A percentile compares a stretch with the other conserved stretches of the same genome.
Evolutionary conservation across 306 rosid species (phyloP).

Genomic region (Glycine soja): DNA sequence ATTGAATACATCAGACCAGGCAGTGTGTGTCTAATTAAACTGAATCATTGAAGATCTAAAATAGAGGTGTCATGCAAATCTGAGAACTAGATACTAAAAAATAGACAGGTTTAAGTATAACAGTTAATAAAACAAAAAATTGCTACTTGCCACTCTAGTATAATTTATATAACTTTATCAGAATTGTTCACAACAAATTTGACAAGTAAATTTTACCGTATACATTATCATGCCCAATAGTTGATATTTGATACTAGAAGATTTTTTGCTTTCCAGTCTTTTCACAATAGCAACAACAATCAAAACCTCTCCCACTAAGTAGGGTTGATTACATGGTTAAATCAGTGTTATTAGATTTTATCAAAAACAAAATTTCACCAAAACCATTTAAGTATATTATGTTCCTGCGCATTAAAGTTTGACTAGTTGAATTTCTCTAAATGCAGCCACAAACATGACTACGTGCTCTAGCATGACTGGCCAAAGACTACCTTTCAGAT

Average conservation of each 20-base stretch:
- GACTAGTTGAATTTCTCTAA: background rate
- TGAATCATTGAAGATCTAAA: constrained; percentile 32
- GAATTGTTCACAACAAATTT: constrained; percentile 3
- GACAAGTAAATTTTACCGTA: background rate
- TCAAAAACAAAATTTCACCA: background rate
- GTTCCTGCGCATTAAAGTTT: background rate
- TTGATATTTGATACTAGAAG: background rate
- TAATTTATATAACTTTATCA: background rate
- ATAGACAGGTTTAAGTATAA: background rate
- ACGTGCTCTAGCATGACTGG: background rate
- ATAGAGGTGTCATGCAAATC: constrained; percentile 8
- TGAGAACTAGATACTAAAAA: background rate
- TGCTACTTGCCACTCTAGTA: constrained; percentile 2
- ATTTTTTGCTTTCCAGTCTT: background rate
- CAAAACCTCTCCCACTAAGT: background rate
- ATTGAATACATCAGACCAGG: constrained; percentile 32
- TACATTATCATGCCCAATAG: background rate
- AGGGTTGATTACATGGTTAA: background rate
- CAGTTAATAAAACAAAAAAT: background rate
- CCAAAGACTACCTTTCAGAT: background rate
- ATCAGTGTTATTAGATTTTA: background rate
- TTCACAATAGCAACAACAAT: constrained; percentile 5
- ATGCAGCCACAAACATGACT: constrained; percentile 1
- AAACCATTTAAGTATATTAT: constrained; percentile 4
- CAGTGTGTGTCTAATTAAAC: constrained; percentile 29